phyloP scores from a whole-genome alignment of 2,329 filamentous ascomycete species.

The Neopestalotiopsis sp. region DNA sequence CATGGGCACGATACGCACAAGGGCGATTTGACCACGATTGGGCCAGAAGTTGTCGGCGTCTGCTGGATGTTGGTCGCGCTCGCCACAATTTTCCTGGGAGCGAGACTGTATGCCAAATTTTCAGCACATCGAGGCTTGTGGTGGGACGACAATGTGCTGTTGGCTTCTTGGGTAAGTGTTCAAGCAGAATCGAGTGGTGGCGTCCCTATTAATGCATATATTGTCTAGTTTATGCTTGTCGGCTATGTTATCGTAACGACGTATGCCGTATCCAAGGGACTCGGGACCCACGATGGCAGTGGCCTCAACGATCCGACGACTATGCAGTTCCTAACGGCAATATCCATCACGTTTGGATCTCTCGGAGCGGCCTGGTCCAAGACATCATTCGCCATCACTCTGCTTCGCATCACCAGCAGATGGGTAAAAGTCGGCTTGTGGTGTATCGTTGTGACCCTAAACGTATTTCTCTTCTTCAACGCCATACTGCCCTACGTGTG shows the following conservation, averaged over 20 bases:
- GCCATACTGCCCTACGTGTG: conserved; percentile 19
- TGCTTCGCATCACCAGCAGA: conserved; percentile 35
- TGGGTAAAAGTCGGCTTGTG: conserved; percentile 32
- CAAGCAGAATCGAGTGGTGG: neutral
- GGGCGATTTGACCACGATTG: conserved; percentile 14
- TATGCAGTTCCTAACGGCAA: conserved; percentile 9
- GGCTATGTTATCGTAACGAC: conserved; percentile 12
- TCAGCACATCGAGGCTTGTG: conserved; percentile 14
- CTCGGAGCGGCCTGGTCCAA: conserved; percentile 39
- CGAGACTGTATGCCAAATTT: conserved; percentile 15
- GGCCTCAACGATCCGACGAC: conserved; percentile 12
- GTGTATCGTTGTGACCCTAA: conserved; percentile 34
- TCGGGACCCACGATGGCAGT: conserved; percentile 16
- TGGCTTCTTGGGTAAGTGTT: conserved; percentile 17
- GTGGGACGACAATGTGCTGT: conserved; percentile 20
- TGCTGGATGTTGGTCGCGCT: conserved; percentile 13
- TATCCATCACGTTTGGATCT: neutral
- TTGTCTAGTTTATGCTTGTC: conserved; percentile 7
- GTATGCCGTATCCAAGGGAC: conserved; percentile 4
- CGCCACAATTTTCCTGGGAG: conserved; percentile 7
- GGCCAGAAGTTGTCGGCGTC: conserved; percentile 13
- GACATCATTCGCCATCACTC: conserved; percentile 40
- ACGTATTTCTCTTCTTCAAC: conserved; percentile 21
- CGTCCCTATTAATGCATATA: neutral
- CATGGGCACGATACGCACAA: conserved; percentile 15